Percentiles rank a stretch among this genome's conserved stretches.
phyloP scores from a whole-genome alignment of 2,329 filamentous ascomycete genomes.

The Epichloe festucae region DNA sequence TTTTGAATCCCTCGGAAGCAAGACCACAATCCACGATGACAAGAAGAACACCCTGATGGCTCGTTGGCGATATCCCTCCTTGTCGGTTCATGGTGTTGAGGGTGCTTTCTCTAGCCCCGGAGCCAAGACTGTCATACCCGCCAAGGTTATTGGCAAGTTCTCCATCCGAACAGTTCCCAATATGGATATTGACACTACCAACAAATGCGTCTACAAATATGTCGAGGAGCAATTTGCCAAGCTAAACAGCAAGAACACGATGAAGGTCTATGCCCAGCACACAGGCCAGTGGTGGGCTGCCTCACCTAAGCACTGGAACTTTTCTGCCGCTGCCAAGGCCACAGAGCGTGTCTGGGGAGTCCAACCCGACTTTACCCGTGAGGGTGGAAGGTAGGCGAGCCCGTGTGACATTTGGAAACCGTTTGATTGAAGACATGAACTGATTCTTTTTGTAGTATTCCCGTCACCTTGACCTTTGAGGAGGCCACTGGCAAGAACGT shows the following conservation, averaged over 20 bases:
- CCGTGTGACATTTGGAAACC: too few relatives aligned
- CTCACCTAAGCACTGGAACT: slow-evolving; percentile 98
- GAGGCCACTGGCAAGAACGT: slow-evolving; percentile 98
- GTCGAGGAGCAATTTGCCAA: slow-evolving; percentile 76
- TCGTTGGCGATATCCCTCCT: slow-evolving; percentile 86
- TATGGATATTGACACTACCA: slow-evolving; percentile 89
- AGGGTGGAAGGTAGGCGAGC: slow-evolving; percentile 65
- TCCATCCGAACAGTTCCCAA: slow-evolving; percentile 94
- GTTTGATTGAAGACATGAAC: not conserved
- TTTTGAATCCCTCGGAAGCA: slow-evolving; percentile 82
- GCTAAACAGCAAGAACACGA: slow-evolving; percentile 80
- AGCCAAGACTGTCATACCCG: slow-evolving; percentile 96
- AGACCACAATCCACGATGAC: slow-evolving; percentile 73
- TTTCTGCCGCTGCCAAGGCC: slow-evolving; percentile 86
- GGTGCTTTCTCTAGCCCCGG: slow-evolving; percentile 87
- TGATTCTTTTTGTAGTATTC: slow-evolving; percentile 49
- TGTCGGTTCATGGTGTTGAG: slow-evolving; percentile 90
- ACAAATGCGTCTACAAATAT: slow-evolving; percentile 71
- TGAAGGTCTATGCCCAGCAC: slow-evolving; percentile 74
- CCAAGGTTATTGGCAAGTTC: slow-evolving; percentile 97
- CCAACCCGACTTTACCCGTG: slow-evolving; percentile 85
- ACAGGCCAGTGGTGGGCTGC: slow-evolving; percentile 98
- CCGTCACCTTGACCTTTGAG: slow-evolving; percentile 93
- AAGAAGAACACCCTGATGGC: slow-evolving; percentile 93
- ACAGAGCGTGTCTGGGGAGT: slow-evolving; percentile 90